Base-by-base conservation (phyloP, 805 yeast genomes). In the Yamadazyma kitorensis region DNA sequence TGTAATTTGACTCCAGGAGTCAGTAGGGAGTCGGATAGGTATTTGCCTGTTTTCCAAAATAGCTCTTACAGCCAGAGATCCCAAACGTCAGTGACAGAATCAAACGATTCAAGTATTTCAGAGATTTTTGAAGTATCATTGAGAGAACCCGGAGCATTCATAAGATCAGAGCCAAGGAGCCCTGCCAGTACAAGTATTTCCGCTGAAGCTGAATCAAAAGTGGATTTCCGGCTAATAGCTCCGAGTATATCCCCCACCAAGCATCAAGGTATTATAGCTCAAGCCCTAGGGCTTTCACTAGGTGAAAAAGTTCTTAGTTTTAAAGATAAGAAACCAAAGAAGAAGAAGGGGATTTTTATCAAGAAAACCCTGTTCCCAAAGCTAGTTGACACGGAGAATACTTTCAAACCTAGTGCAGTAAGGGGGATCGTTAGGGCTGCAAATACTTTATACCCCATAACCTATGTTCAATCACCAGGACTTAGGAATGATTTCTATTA, bases 401-500 rank as follows among this genome's bases (percentile, higher is more conserved):
- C n/a, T n/a, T n/a, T n/a, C n/a, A n/a, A n/a, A n/a, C n/a, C n/a
- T n/a, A n/a, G n/a, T n/a, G n/a, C n/a, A n/a, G n/a, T n/a, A n/a
- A n/a, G n/a, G n/a, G n/a, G n/a, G n/a, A n/a, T n/a, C n/a, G n/a
- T n/a, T n/a, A n/a, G n/a, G n/a, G n/a, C 12, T 14, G 29, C n/a
- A 7, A 28, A 17, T 8, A 15, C 11, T 13, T 18, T 17, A 13
- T 19, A 8, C 17, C 19, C 32, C 25, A 19, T 6, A 7, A 18
- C 7, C 17, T 17, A n/a, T 12, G 38, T 58, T n/a, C 57, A 55
- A 25, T 89, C 93, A 0, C 88, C 88, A 0, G 77, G 78, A 2
- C 55, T 86, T 34, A 61, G 82, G 40, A 81, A 85, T 54, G 95
- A 87, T 52, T 86, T 80, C 50, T 87, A 86, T 55, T 72, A 86